These are phyloP conservation scores for Colletotrichum eremochloae DNA, from an alignment of 2,329 filamentous ascomycete genomes.

Conservation along the genomic window DNA sequence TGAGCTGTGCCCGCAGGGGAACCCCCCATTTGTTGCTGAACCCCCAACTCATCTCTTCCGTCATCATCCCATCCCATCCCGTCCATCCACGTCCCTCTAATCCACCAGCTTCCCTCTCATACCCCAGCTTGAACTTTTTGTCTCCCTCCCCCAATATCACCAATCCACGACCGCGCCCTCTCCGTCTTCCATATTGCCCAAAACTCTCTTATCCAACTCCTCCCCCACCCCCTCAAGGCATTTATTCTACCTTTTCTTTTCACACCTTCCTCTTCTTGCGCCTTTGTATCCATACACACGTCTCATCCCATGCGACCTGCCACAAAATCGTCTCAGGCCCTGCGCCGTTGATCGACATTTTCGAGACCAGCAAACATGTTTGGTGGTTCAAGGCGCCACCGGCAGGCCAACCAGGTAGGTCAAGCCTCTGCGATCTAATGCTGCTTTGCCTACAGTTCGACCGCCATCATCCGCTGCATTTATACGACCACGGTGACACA, in stretches of 20 bases:
- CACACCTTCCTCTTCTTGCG: not conserved
- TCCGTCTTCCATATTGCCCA: slow-evolving; percentile 8
- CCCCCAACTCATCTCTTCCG: slow-evolving; percentile 37
- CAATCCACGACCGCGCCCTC: slow-evolving; percentile 16
- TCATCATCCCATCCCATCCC: slow-evolving; percentile 42
- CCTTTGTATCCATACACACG: not conserved
- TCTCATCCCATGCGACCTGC: slow-evolving; percentile 37
- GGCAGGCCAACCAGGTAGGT: slow-evolving; percentile 62
- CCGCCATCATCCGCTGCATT: not conserved
- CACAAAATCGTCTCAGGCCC: slow-evolving; percentile 46
- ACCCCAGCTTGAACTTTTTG: slow-evolving; percentile 11
- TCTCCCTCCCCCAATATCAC: slow-evolving; percentile 24
- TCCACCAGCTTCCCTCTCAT: slow-evolving; percentile 24
- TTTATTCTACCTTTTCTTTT: slow-evolving; percentile 18
- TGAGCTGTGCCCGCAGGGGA: slow-evolving; percentile 21
- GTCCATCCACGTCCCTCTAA: slow-evolving; percentile 27
- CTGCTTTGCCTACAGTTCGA: slow-evolving; percentile 4
- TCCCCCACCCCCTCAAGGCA: not conserved
- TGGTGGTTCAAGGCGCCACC: slow-evolving; percentile 63
- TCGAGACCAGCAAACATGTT: slow-evolving; percentile 59
- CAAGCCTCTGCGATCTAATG: not conserved
- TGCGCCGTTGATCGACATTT: slow-evolving; percentile 41
- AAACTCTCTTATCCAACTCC: slow-evolving; percentile 13
- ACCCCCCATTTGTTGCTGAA: slow-evolving; percentile 35
- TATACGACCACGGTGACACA: not conserved